Conservation (phyloP, 1,284 basidiomycete species). For the Rhodotorula glutinis region DNA sequence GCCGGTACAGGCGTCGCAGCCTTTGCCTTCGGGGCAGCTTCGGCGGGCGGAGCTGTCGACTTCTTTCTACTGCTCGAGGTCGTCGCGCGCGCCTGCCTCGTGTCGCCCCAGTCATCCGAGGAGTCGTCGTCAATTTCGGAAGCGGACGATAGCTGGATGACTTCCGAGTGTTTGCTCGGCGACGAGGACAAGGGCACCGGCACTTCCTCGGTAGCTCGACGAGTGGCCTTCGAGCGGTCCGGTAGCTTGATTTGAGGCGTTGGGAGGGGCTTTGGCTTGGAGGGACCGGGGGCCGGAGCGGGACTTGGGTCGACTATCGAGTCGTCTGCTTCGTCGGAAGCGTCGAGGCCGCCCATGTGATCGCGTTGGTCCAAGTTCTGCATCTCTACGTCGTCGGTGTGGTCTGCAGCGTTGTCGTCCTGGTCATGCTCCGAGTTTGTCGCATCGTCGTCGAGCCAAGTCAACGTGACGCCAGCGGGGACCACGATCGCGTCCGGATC, state of each 20-base stretch:
- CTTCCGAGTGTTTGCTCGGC: background rate
- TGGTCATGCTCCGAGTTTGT: background rate
- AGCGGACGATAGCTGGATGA: slow-evolving; percentile 1
- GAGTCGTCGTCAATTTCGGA: background rate
- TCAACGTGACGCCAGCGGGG: background rate
- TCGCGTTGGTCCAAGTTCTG: background rate
- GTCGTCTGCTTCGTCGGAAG: too few species aligned
- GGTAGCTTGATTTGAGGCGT: too few species aligned
- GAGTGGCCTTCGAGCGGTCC: too few species aligned
- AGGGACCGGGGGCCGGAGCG: too few species aligned
- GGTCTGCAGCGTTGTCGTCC: background rate
- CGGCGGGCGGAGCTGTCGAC: too few species aligned
- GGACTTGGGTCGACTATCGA: too few species aligned
- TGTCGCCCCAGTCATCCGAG: background rate
- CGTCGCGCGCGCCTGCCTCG: background rate
- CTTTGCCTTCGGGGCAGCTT: background rate
- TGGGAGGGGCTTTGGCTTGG: too few species aligned
- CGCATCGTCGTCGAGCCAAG: background rate
- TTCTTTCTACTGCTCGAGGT: background rate
- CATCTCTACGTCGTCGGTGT: background rate
- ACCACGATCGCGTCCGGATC: background rate
- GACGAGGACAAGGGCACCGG: background rate
- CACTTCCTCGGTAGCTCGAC: too few species aligned
- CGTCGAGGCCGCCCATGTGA: too few species aligned
- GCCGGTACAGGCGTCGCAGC: background rate